Conservation (phyloP, 2,329 filamentous ascomycete genomes). For the Talaromyces sp. region DNA sequence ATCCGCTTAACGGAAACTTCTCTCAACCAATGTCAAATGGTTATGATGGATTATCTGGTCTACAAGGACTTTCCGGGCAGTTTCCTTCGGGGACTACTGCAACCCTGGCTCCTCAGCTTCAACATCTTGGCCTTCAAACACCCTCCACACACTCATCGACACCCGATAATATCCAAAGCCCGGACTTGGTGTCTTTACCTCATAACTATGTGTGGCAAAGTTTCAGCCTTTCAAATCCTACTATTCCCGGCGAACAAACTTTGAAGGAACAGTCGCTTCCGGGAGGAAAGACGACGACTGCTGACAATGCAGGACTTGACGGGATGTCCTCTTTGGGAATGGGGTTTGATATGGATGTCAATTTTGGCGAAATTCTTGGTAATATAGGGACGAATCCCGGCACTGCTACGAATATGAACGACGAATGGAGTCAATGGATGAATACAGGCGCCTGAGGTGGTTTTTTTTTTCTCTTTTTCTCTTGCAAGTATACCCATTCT, state of each 20-base stretch:
- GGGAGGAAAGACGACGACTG: conserved; percentile 19
- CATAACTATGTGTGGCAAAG: conserved; percentile 40
- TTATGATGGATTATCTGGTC: conserved; percentile 26
- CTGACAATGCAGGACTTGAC: conserved; percentile 23
- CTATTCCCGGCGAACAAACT: conserved; percentile 17
- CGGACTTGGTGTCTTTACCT: conserved; percentile 39
- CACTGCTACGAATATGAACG: conserved; percentile 24
- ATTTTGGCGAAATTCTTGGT: conserved; percentile 40
- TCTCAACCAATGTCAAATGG: not conserved
- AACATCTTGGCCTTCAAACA: conserved; percentile 21
- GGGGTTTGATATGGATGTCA: conserved; percentile 29
- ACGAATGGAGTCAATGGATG: conserved; percentile 40
- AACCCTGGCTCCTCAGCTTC: conserved; percentile 26
- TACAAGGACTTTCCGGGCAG: conserved; percentile 24
- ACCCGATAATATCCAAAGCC: conserved; percentile 34
- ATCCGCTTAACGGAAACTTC: conserved; percentile 12
- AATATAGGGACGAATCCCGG: conserved; percentile 26
- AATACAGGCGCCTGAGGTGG: conserved; percentile 24
- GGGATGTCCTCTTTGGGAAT: conserved; percentile 22
- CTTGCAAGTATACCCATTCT: not conserved
- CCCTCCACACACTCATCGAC: conserved; percentile 31
- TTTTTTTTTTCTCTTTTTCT: not conserved
- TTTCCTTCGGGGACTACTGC: not conserved
- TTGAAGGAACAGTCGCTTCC: conserved; percentile 22
- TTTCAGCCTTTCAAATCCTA: conserved; percentile 28